Evolutionary conservation across 2,329 filamentous ascomycete genomes (phyloP), one percentile per base, ranked within the genome.

Genomic region (Sclerotinia borealis): DNA sequence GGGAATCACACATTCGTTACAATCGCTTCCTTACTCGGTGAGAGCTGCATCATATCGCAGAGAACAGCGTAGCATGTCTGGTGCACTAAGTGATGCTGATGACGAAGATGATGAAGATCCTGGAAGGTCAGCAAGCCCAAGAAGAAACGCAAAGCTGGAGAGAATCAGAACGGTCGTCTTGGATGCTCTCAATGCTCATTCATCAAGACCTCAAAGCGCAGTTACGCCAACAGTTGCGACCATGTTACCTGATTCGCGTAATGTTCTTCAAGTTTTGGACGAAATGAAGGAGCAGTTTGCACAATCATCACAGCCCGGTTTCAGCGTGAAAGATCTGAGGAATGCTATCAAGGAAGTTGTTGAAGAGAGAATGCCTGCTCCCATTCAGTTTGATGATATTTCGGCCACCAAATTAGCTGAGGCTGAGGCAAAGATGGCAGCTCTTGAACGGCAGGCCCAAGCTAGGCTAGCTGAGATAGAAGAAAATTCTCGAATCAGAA

Each of bases 81-180:
- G 81, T n/a, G 89, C 92, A 36, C 72, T 83, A 4, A 87, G 96
- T 64, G 97, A 93, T 73, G 95, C 98, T 77, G 93, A 95, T 13
- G 93, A 98, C 74, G 93, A 96, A 67, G 92, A 96, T 27, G 90
- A 83, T 45, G 79, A 78, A 43, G 71, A 88, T 63, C 77, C 81
- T 66, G 81, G 85, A 73, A 87, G 91, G 59, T 89, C 90, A 7
- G 82, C 87, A 69, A 97, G 93, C 69, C 91, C 92, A 22, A 84
- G 85, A 63, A 84, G 88, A 66, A 92, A 96, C 72, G 87, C 88
- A 70, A 91, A 86, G 70, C 76, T 93, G 70, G 92, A 97, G 64
- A 92, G 93, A 74, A 91, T 99, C 68, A 88, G 88, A 61, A 79
- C 80, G 29, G 85, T 85, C 49, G 82, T 93, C 31, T 78, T 88